Evolutionary conservation across 768 basidiomycete species (phyloP), one percentile per base, ranked within the genome.

Genomic region (Auricularia sp.): DNA sequence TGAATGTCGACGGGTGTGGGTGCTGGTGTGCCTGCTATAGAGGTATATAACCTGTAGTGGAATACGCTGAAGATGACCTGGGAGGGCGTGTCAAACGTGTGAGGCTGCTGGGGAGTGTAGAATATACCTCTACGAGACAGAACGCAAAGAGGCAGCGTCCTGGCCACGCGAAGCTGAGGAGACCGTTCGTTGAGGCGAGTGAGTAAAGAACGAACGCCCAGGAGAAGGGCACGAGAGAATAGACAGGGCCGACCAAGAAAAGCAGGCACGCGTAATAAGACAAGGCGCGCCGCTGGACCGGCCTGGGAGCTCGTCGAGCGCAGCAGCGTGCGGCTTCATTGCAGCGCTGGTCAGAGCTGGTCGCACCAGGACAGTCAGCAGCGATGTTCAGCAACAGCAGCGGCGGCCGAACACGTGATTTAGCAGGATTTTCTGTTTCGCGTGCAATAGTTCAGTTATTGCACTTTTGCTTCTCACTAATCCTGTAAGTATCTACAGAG

Each of bases 11-110:
- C 77, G 34, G 80, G 74, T 37, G 75, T 73, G 65, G 71, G 74
- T 18, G 79, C 80, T 54, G 81, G 77, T 14, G 80, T 81, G 3
- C 77, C 75, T 42, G 83, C 77, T 47, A 87, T 77, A 65, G 76
- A 75, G 62, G 72, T 75, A 21, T 80, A 77, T 51, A 90, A 79
- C 64, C 79, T 73, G 65, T 74, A 74, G 68, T 90, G 81, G 72
- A 90, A 85, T 18, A 89, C 70, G 69, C 86, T 88, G 72, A 92
- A 92, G 65, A 85, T 72, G 8, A 85, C 83, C 89, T 91, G 16
- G 62, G 21, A 34, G 64, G 67, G 44, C 44, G 64, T 29, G 24
- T 65, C 59, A n/a, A 36, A 36, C 37, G 3, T 61, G n/a, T 11
- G 58, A 3, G 37, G 59, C 33, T 24, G 51, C 58, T 63, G 56